Evolutionary conservation across 345 rosid species (phyloP).

Genomic region (Litchi chinensis): DNA sequence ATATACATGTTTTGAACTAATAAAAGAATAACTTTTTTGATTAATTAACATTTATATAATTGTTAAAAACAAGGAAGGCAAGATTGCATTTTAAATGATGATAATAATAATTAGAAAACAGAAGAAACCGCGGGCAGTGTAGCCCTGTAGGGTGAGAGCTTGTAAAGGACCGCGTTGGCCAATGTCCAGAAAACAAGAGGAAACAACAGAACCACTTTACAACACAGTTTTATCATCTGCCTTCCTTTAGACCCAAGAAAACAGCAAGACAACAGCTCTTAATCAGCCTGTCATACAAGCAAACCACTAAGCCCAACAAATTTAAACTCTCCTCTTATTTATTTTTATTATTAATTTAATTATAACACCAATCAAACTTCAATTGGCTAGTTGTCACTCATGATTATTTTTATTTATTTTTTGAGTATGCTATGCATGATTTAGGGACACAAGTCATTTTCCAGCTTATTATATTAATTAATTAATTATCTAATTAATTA

Average conservation of each 20-base stretch:
- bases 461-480: not conserved
- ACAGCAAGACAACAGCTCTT: constrained; percentile 14
- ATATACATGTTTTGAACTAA: too few relatives aligned
- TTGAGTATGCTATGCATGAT: constrained; percentile 14
- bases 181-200: not conserved
- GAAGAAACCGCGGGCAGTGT: too few relatives aligned
- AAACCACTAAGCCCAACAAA: constrained; percentile 2
- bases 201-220: not conserved
- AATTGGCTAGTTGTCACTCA: not conserved
- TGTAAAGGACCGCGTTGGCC: not conserved
- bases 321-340: not conserved
- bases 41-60: too few relatives aligned
- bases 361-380: not conserved
- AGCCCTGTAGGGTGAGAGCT: not conserved
- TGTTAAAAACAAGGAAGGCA: not conserved
- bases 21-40: too few relatives aligned
- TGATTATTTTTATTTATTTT: not conserved
- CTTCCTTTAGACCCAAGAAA: not conserved
- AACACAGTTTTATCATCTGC: not conserved
- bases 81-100: not conserved
- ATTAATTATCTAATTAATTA: not conserved
- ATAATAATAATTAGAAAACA: too few relatives aligned
- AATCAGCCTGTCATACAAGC: constrained; percentile 10
- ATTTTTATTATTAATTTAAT: not conserved
- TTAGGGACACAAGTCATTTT: constrained; percentile 14